Evolutionary conservation across 331 rosid species (phyloP).

Genomic region (Malus hybrid): DNA sequence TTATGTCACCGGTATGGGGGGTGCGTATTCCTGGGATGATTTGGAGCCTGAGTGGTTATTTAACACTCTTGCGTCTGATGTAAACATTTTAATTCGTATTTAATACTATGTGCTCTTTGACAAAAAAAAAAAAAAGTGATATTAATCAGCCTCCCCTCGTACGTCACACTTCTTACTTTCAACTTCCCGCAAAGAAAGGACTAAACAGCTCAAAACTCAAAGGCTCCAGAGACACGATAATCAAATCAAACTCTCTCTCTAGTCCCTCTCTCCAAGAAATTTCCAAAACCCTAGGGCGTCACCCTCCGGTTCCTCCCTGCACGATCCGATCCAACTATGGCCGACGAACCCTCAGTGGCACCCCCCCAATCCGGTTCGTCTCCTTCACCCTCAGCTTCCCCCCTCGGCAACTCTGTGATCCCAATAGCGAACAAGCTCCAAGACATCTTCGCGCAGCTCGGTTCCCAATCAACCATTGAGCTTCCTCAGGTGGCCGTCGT

Average conservation of each 20-base stretch:
- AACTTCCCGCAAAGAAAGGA: neutral
- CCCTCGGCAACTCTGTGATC: constrained; percentile 76
- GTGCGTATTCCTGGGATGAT: too few species aligned
- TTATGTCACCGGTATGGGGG: too few species aligned
- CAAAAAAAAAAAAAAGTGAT: neutral
- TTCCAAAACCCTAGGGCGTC: constrained; percentile 34
- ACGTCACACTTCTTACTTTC: neutral
- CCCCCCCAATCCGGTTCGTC: constrained; percentile 21
- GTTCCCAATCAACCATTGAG: constrained; percentile 77
- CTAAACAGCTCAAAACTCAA: neutral
- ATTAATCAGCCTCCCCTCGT: neutral
- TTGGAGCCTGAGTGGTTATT: too few species aligned
- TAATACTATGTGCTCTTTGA: too few species aligned
- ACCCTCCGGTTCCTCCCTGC: neutral
- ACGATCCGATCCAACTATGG: constrained; percentile 51
- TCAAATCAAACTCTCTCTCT: neutral
- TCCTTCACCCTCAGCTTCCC: constrained; percentile 34
- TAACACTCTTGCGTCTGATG: too few species aligned
- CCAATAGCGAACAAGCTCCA: constrained; percentile 86
- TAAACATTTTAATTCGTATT: too few species aligned
- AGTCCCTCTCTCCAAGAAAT: constrained; percentile 4
- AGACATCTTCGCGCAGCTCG: constrained; percentile 84
- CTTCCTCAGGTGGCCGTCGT: constrained; percentile 98
- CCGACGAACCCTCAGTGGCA: constrained; percentile 42
- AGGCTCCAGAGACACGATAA: neutral